Base-by-base conservation (phyloP, 2,329 filamentous ascomycete species). In the Fusarium udum region DNA sequence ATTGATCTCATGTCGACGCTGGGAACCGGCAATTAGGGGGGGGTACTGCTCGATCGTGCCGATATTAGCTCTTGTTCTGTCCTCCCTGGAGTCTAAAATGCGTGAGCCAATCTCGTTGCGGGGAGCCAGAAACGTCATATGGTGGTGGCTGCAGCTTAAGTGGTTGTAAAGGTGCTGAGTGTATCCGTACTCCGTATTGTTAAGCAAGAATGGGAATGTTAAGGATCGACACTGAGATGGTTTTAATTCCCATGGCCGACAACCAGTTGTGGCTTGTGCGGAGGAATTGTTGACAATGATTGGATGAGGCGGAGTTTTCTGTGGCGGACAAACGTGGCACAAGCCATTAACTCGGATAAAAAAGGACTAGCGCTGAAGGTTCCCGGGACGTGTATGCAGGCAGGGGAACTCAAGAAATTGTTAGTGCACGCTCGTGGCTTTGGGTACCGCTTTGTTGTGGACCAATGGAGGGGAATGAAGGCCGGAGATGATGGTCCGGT, bases 351-450 rank as follows among this genome's bases (percentile, higher is more conserved):
- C 18, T 32, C 12, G 12, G 2, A 16, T 11, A 12, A 13, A 67
- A 40, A 14, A 3, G 26, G 61, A n/a, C 57, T 71, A 73, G 66
- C 36, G 39, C 36, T 12, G 4, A n/a, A 43, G n/a, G 32, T 53
- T 49, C 45, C 51, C 14, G 9, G 53, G 28, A 51, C 15, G 18
- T 68, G 36, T 42, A 46, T 49, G 34, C 57, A 43, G 56, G 32
- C 61, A 58, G 56, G 59, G 61, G 60, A 57, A 34, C 57, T 57
- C 66, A 69, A 57, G 43, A 51, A 43, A 62, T 64, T 76, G 74
- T 76, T 73, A 73, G 69, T 59, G 61, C 64, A 67, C 28, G 16
- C n/a, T 71, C 67, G 65, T 73, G 67, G 51, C 53, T 65, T 49
- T 63, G 43, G 32, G 74, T 75, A 73, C 74, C 62, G 26, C 26